These are phyloP conservation scores for Myxozyma neglecta DNA, from an alignment of 805 yeast genomes.

Conservation along the genomic window DNA sequence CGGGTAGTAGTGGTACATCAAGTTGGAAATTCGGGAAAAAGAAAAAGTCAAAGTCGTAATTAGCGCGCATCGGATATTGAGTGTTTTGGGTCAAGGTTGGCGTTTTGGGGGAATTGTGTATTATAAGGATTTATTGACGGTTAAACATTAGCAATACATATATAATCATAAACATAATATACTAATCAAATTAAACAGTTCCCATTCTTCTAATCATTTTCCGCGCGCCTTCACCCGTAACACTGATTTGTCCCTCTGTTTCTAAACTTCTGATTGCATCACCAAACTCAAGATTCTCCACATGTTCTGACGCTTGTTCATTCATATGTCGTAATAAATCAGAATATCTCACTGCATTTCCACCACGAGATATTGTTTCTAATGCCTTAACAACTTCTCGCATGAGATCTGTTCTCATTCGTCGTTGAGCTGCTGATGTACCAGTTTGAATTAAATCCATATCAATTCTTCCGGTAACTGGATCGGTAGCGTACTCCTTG, in stretches of 20 bases:
- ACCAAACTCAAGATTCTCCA: conserved; percentile 69
- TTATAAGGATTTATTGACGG: neutral
- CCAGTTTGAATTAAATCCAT: conserved; percentile 98
- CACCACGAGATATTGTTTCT: conserved; percentile 36
- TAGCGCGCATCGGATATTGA: neutral
- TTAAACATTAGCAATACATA: neutral
- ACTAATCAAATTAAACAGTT: neutral
- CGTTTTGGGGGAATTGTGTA: neutral
- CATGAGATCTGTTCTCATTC: conserved; percentile 68
- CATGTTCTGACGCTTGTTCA: conserved; percentile 61
- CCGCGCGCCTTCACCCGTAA: conserved; percentile 71
- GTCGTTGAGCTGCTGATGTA: conserved; percentile 81
- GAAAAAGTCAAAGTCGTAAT: conserved; percentile 1
- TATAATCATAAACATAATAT: neutral
- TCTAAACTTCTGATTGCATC: conserved; percentile 67
- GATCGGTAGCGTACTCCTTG: conserved; percentile 98
- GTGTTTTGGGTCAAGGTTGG: neutral
- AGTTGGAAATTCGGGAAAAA: conserved; percentile 1
- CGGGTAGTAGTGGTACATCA: neutral
- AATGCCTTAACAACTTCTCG: conserved; percentile 59
- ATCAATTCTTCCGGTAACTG: conserved; percentile 92
- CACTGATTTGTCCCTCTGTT: conserved; percentile 66
- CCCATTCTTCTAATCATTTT: conserved; percentile 50
- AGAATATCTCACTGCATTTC: conserved; percentile 51
- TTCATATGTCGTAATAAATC: conserved; percentile 62